A percentile compares a stretch with the other conserved stretches of the same genome.
Evolutionary conservation across 2,329 filamentous ascomycete genomes (phyloP).

Genomic region (Verticillium alfalfae): DNA sequence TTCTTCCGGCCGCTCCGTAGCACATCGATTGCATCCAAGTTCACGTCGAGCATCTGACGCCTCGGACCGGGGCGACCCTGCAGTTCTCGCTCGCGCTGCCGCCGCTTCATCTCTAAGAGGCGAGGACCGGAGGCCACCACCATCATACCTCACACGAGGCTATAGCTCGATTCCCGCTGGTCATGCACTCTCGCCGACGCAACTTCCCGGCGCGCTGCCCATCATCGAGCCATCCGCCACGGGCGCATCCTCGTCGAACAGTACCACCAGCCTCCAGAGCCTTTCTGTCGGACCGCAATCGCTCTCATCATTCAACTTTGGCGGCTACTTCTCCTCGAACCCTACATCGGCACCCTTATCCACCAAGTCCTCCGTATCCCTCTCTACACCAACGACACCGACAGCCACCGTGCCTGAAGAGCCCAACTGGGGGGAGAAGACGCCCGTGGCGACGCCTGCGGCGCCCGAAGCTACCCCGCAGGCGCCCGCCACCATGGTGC

Average conservation of each 20-base stretch:
- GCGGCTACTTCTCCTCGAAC: conserved; percentile 4
- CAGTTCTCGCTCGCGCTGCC: conserved; percentile 5
- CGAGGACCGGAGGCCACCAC: conserved; percentile 16
- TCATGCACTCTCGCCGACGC: conserved; percentile 5
- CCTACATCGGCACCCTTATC: conserved; percentile 8
- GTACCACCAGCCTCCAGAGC: conserved; percentile 5
- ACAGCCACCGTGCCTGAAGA: conserved; percentile 4
- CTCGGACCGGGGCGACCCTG: conserved; percentile 12
- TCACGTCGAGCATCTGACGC: conserved; percentile 22
- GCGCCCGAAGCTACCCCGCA: not conserved
- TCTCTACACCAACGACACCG: conserved; percentile 10
- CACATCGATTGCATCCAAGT: conserved; percentile 19
- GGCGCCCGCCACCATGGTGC: conserved; percentile 19
- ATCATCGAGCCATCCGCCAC: not conserved
- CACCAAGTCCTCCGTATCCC: conserved; percentile 6
- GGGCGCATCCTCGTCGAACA: conserved; percentile 8
- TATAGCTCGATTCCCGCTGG: conserved; percentile 17
- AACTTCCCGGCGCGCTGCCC: conserved; percentile 1
- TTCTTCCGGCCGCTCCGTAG: not conserved
- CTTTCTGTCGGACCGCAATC: conserved; percentile 5
- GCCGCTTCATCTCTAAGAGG: not conserved
- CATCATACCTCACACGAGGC: conserved; percentile 18
- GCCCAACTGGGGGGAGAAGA: not conserved
- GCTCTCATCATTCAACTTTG: conserved; percentile 11
- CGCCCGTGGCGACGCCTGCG: not conserved